Conservation (phyloP, 73 alveolate species). For the Paramecium caudatum region DNA sequence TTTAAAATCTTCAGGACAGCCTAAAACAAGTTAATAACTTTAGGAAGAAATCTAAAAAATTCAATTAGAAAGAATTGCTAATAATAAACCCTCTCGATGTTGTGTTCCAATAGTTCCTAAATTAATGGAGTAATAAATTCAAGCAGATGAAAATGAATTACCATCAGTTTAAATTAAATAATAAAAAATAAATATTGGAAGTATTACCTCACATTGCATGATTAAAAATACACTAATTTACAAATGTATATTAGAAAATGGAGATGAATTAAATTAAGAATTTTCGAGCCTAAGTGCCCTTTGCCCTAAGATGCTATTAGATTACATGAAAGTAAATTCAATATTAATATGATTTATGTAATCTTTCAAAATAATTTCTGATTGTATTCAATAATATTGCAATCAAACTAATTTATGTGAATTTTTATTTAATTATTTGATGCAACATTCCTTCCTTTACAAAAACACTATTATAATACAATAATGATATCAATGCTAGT, state of each 20-base stretch:
- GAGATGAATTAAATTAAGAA: no score
- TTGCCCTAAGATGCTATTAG: constrained; percentile 16
- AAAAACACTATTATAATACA: neutral
- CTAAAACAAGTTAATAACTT: neutral
- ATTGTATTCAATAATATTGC: neutral
- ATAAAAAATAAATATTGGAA: no score
- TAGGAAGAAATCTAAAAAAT: neutral
- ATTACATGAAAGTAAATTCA: constrained; percentile 53
- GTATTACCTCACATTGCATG: no score
- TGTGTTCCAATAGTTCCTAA: neutral
- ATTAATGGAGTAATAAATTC: neutral
- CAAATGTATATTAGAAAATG: no score
- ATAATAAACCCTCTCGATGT: neutral
- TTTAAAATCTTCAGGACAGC: neutral
- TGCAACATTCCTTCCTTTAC: constrained; percentile 5
- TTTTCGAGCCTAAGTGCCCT: no score
- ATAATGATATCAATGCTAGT: neutral
- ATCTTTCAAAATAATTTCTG: constrained; percentile 8
- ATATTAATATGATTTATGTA: constrained; percentile 43
- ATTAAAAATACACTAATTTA: no score
- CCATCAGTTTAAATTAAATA: no score
- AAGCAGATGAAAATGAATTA: neutral
- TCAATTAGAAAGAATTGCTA: constrained; percentile 4
- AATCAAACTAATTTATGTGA: neutral
- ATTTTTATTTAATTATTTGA: neutral